Conservation (phyloP, 768 basidiomycete genomes). For the Glaciozyma martinii region DNA sequence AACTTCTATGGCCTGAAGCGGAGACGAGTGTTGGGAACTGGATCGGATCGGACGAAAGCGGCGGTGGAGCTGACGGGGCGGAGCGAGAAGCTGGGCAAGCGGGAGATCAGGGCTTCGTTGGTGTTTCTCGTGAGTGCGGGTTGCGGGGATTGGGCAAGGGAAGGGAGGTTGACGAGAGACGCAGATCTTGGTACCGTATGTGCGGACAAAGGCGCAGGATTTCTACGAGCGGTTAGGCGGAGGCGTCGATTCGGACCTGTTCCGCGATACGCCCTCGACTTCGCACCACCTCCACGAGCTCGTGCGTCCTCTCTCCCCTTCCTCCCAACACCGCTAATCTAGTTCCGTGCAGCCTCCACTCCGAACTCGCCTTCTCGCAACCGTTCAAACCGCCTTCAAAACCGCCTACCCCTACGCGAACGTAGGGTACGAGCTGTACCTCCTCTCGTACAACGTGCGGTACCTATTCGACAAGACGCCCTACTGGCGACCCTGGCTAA, state of each 20-base stretch:
- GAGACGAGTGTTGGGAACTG: constrained; percentile 44
- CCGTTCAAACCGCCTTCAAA: constrained; percentile 51
- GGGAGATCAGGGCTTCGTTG: constrained; percentile 67
- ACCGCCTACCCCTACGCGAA: constrained; percentile 72
- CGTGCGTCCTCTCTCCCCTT: not conserved
- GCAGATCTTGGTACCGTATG: constrained; percentile 82
- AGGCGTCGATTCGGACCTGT: constrained; percentile 47
- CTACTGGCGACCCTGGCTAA: constrained; percentile 84
- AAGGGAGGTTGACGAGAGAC: not conserved
- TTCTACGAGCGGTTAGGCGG: constrained; percentile 86
- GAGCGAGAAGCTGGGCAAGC: constrained; percentile 56
- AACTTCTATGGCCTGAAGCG: constrained; percentile 91
- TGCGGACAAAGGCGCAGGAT: constrained; percentile 80
- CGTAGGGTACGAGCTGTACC: constrained; percentile 65
- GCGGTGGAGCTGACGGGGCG: constrained; percentile 38
- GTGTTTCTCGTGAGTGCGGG: constrained; percentile 60
- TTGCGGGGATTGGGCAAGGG: not conserved
- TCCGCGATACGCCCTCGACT: constrained; percentile 16
- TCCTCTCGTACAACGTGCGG: constrained; percentile 71
- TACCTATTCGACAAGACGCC: constrained; percentile 82
- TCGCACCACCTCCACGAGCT: not conserved
- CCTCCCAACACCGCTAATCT: not conserved
- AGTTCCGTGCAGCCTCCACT: not conserved
- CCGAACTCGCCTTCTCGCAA: not conserved
- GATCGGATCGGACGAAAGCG: constrained; percentile 41